Conservation (phyloP, 2,329 filamentous ascomycete genomes). For the Trichoderma sp. region DNA sequence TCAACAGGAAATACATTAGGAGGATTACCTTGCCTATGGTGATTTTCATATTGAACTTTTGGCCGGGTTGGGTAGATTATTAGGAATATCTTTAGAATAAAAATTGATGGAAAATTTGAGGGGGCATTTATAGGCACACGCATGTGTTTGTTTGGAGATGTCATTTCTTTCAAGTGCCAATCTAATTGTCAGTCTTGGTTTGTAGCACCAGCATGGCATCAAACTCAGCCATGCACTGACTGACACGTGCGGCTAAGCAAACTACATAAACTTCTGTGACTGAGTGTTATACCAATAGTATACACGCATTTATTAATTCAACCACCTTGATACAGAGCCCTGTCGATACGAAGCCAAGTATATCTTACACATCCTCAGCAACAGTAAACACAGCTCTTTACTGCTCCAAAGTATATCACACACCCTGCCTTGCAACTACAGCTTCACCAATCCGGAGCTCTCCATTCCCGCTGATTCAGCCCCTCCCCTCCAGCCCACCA, state of each 20-base stretch:
- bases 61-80: background rate
- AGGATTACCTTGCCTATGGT: background rate
- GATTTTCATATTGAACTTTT: background rate
- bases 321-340: background rate
- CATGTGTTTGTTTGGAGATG: background rate
- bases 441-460: conserved; percentile 3
- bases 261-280: background rate
- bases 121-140: background rate
- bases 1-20: background rate
- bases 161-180: background rate
- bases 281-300: background rate
- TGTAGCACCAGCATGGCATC: background rate
- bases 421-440: background rate
- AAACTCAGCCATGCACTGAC: background rate
- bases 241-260: background rate
- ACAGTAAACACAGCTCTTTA: background rate
- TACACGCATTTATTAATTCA: background rate
- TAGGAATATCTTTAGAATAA: background rate
- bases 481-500: background rate
- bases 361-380: background rate
- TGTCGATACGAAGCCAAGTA: background rate
- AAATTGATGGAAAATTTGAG: background rate
- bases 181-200: background rate
- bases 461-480: conserved; percentile 15
- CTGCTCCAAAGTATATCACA: background rate